Percentiles rank a stretch among this genome's conserved stretches.
Evolutionary conservation across 139 green algal genomes (phyloP).

Genomic region (Chlorella sp.): DNA sequence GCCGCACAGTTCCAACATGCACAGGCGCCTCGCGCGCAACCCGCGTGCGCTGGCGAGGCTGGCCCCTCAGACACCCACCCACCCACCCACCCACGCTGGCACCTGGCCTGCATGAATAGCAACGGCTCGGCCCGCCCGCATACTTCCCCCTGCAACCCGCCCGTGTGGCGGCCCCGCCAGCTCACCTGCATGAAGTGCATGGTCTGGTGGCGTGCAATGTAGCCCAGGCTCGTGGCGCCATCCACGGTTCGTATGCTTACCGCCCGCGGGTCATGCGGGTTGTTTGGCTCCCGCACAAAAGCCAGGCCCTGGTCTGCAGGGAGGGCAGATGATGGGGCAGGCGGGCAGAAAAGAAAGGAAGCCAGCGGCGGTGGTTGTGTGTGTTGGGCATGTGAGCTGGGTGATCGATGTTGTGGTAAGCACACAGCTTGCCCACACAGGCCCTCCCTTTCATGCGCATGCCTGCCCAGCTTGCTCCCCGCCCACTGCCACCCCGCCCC

Average conservation of each 20-base stretch:
- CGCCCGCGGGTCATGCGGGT: conserved; percentile 59
- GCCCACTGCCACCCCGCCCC: not conserved
- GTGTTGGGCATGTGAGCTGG: not conserved
- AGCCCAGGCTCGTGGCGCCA: conserved; percentile 51
- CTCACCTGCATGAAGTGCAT: conserved; percentile 36
- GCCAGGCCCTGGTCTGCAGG: conserved; percentile 53
- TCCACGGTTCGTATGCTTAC: conserved; percentile 49
- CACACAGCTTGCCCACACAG: not conserved
- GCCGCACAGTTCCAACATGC: too few relatives aligned
- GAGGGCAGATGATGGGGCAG: not conserved
- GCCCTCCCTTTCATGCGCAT: too few relatives aligned
- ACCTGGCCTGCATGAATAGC: not conserved
- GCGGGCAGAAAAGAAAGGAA: not conserved
- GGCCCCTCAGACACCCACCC: not conserved
- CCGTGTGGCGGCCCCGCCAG: not conserved
- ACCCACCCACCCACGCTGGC: not conserved
- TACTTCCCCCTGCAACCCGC: not conserved
- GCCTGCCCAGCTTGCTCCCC: not conserved
- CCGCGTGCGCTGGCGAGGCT: not conserved
- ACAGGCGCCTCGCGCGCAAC: too few relatives aligned
- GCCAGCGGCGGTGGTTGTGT: not conserved
- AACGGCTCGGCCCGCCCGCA: not conserved
- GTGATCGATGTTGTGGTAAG: not conserved
- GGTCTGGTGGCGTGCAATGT: conserved; percentile 54
- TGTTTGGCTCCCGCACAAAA: conserved; percentile 53